These are phyloP conservation scores for Podaxis sp. DNA, from an alignment of 768 basidiomycete species.

Conservation along the genomic window DNA sequence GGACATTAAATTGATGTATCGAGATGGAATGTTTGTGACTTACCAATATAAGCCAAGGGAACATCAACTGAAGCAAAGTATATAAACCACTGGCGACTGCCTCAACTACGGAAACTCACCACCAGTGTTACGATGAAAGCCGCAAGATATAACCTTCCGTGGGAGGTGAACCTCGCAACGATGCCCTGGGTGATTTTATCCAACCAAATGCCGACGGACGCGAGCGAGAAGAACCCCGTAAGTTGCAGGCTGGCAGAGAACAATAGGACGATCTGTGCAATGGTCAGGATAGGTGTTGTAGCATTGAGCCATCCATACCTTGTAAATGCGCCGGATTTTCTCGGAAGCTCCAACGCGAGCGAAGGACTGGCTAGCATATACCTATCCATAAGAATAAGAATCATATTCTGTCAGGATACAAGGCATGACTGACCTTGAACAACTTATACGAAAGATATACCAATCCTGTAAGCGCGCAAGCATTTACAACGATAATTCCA, in stretches of 20 bases:
- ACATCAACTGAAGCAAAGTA: constrained; percentile 29
- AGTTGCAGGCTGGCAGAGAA: constrained; percentile 51
- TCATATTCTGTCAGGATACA: background rate
- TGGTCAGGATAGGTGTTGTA: background rate
- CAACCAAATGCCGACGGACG: constrained; percentile 49
- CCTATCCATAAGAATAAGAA: constrained; percentile 19
- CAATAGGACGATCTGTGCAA: constrained; percentile 43
- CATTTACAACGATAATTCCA: constrained; percentile 40
- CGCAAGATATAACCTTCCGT: constrained; percentile 38
- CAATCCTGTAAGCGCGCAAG: constrained; percentile 34
- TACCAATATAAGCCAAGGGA: constrained; percentile 51
- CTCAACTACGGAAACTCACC: constrained; percentile 28
- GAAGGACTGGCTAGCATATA: constrained; percentile 46
- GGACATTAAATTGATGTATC: background rate
- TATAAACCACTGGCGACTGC: background rate
- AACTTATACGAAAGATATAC: constrained; percentile 41
- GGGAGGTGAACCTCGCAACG: constrained; percentile 33
- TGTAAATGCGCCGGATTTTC: constrained; percentile 45
- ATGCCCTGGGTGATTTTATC: constrained; percentile 40
- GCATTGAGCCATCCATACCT: constrained; percentile 28
- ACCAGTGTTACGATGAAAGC: constrained; percentile 39
- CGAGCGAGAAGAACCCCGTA: constrained; percentile 47
- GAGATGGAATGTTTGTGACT: constrained; percentile 16
- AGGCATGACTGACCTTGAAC: constrained; percentile 33
- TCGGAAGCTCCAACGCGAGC: constrained; percentile 49